Evolutionary conservation across 805 yeast genomes (phyloP).

Genomic region (Pichia ethanolica): DNA sequence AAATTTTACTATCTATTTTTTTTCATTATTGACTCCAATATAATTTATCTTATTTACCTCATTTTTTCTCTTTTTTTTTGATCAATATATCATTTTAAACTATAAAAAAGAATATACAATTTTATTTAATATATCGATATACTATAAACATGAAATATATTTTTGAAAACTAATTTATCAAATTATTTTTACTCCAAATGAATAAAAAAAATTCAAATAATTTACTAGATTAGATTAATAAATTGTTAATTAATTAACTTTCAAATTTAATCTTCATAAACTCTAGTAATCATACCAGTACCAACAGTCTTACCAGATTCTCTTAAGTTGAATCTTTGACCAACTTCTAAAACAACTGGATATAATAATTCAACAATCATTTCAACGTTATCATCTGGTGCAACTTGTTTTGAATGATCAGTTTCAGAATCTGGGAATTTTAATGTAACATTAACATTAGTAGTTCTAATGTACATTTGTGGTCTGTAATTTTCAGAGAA

Average conservation of each 20-base stretch:
- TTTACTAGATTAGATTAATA: too few species aligned
- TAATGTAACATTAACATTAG: constrained; percentile 86
- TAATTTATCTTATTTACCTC: too few species aligned
- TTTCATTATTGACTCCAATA: too few species aligned
- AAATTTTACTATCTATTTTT: too few species aligned
- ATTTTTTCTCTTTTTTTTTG: too few species aligned
- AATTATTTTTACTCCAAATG: too few species aligned
- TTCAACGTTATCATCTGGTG: constrained; percentile 98
- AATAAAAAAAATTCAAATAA: too few species aligned
- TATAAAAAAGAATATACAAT: neutral
- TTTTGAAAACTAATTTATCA: too few species aligned
- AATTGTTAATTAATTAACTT: too few species aligned
- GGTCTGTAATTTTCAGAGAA: constrained; percentile 97
- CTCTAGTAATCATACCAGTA: constrained; percentile 92
- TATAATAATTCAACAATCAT: constrained; percentile 84
- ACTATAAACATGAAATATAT: neutral
- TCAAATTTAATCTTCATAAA: constrained; percentile 20
- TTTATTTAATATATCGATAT: neutral
- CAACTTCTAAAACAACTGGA: constrained; percentile 91
- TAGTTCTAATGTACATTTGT: constrained; percentile 93
- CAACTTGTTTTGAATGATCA: constrained; percentile 83
- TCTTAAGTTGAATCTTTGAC: constrained; percentile 98
- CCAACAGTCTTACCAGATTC: constrained; percentile 99
- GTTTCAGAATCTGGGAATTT: constrained; percentile 76
- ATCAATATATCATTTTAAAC: too few species aligned